Percentiles rank a stretch among this genome's conserved stretches.
These are phyloP conservation scores for Epichloe glyceriae DNA, from an alignment of 2,329 filamentous ascomycete species.

Conservation along the genomic window DNA sequence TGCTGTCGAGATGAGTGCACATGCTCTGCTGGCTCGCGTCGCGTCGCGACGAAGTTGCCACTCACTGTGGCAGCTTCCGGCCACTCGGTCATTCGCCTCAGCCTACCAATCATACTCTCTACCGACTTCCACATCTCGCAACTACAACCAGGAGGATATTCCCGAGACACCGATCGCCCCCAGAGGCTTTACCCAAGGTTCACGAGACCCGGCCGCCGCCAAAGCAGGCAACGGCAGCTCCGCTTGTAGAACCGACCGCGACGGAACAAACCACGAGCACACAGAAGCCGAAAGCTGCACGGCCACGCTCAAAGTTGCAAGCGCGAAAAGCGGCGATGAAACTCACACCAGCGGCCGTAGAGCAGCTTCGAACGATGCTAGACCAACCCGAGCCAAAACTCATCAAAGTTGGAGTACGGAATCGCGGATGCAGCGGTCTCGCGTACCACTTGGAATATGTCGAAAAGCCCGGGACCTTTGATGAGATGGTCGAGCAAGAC, in stretches of 20 bases:
- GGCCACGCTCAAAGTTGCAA: constrained; percentile 25
- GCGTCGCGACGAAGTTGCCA: constrained; percentile 28
- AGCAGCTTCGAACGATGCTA: constrained; percentile 63
- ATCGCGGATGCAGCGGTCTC: constrained; percentile 84
- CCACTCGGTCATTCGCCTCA: constrained; percentile 16
- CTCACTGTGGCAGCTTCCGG: constrained; percentile 29
- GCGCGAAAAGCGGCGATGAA: constrained; percentile 86
- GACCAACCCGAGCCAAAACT: constrained; percentile 81
- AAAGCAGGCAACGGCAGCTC: constrained; percentile 10
- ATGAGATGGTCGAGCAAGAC: constrained; percentile 90
- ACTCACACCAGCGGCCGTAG: constrained; percentile 66
- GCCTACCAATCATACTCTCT: constrained; percentile 42
- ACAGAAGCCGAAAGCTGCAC: constrained; percentile 46
- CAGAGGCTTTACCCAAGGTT: constrained; percentile 31
- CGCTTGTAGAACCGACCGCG: constrained; percentile 7
- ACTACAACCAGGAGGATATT: constrained; percentile 29
- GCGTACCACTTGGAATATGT: constrained; percentile 93
- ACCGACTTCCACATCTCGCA: constrained; percentile 27
- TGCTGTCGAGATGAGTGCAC: constrained; percentile 29
- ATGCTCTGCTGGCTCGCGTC: constrained; percentile 26
- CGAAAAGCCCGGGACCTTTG: constrained; percentile 75
- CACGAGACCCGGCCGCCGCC: constrained; percentile 39
- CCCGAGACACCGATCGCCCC: constrained; percentile 34
- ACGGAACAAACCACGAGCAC: neutral
- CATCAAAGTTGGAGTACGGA: constrained; percentile 88